A percentile compares a stretch with the other conserved stretches of the same genome.
phyloP scores from a whole-genome alignment of 2,329 filamentous ascomycete species.

The Pyrenophora tritici-repentis region DNA sequence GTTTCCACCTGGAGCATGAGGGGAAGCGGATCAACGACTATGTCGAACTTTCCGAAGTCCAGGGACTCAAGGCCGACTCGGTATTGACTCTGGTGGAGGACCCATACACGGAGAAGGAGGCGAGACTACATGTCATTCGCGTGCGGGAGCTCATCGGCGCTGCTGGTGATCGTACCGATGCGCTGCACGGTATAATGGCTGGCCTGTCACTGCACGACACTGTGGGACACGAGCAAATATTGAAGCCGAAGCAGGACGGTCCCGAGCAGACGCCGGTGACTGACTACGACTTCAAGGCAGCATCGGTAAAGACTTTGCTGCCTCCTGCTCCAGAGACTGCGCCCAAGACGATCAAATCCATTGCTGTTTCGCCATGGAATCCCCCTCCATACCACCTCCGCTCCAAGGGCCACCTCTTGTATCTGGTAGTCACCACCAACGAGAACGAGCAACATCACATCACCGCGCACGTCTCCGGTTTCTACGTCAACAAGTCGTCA shows the following conservation, averaged over 20 bases:
- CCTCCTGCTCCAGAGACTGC: slow-evolving; percentile 67
- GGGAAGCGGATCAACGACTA: slow-evolving; percentile 94
- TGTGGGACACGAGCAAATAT: slow-evolving; percentile 57
- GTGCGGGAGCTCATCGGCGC: slow-evolving; percentile 93
- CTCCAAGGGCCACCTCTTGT: slow-evolving; percentile 90
- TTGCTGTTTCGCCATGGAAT: slow-evolving; percentile 93
- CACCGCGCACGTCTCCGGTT: slow-evolving; percentile 90
- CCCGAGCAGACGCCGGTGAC: slow-evolving; percentile 53
- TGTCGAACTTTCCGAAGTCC: slow-evolving; percentile 85
- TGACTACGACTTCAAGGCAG: slow-evolving; percentile 78
- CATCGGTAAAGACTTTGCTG: slow-evolving; percentile 72
- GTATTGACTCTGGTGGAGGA: slow-evolving; percentile 86
- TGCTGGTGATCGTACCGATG: slow-evolving; percentile 84
- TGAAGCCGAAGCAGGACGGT: slow-evolving; percentile 37
- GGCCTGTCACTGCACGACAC: slow-evolving; percentile 87
- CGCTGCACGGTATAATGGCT: slow-evolving; percentile 81
- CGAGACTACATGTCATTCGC: slow-evolving; percentile 88
- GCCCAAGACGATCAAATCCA: slow-evolving; percentile 88
- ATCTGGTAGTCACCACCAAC: slow-evolving; percentile 84
- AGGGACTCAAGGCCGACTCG: slow-evolving; percentile 75
- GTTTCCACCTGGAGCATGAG: slow-evolving; percentile 94
- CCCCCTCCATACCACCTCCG: slow-evolving; percentile 89
- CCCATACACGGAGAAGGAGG: slow-evolving; percentile 98
- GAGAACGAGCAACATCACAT: slow-evolving; percentile 95
- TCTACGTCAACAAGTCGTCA: slow-evolving; percentile 95